Conservation (phyloP, 345 rosid species). For the Syzygium aromaticum region DNA sequence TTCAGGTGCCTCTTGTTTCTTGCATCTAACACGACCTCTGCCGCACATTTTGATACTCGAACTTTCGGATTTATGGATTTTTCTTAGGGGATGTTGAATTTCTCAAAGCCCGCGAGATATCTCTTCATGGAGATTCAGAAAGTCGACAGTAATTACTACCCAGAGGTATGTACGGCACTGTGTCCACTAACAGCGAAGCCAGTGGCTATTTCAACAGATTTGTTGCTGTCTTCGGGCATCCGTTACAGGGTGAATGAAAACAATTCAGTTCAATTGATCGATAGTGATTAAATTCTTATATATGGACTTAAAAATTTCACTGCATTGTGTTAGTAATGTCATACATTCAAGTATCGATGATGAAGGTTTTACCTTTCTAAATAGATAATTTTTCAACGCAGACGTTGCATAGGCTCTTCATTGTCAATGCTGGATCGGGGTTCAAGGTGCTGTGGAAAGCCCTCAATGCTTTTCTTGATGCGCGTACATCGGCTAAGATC, state of each 20-base stretch:
- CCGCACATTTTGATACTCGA: too few relatives aligned
- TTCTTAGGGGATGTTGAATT: slow-evolving; percentile 51
- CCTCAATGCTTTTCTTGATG: slow-evolving; percentile 40
- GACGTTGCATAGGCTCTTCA: slow-evolving; percentile 39
- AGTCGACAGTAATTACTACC: slow-evolving; percentile 59
- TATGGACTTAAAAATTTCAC: not conserved
- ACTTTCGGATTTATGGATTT: not conserved
- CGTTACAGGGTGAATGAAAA: not conserved
- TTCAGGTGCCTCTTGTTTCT: too few relatives aligned
- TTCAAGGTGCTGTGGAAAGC: slow-evolving; percentile 60
- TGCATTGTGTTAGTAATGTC: not conserved
- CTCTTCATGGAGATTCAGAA: slow-evolving; percentile 61
- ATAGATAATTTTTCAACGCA: slow-evolving; percentile 1
- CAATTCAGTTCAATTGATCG: not conserved
- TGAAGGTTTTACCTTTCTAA: not conserved
- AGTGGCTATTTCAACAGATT: not conserved
- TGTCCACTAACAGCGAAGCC: not conserved
- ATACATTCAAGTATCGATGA: not conserved
- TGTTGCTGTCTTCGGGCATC: not conserved
- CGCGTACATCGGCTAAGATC: slow-evolving; percentile 45
- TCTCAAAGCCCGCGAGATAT: slow-evolving; percentile 54
- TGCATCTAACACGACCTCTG: too few relatives aligned
- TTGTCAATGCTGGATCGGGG: slow-evolving; percentile 59
- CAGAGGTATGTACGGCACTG: slow-evolving; percentile 31
- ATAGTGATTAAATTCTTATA: not conserved